Evolutionary conservation across 2,329 filamentous ascomycete genomes (phyloP).

Genomic region (Sordariomycetes sp.): DNA sequence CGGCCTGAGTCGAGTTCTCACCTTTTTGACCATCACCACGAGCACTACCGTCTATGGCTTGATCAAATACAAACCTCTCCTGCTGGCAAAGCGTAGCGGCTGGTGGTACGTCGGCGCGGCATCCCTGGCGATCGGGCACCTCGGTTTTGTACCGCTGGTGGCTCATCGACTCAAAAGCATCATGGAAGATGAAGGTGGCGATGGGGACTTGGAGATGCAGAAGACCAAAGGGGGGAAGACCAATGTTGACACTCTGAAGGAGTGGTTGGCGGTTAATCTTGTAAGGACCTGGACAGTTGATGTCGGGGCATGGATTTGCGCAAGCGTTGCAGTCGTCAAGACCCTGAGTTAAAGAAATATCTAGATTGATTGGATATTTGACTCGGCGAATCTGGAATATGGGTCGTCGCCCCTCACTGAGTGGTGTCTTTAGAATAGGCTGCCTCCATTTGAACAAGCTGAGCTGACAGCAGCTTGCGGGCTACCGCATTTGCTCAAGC

Average conservation of each 20-base stretch:
- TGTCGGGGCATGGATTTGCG: constrained; percentile 22
- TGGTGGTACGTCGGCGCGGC: constrained; percentile 22
- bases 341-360: too few relatives aligned
- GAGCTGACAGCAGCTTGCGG: too few relatives aligned
- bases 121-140: constrained; percentile 18
- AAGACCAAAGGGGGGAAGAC: constrained; percentile 7
- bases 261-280: constrained; percentile 21
- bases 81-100: constrained; percentile 13
- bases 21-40: constrained; percentile 23
- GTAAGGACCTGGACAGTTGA: constrained; percentile 22
- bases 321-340: constrained; percentile 17
- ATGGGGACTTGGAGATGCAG: constrained; percentile 8
- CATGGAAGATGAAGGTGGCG: constrained; percentile 10
- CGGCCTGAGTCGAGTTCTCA: constrained; percentile 22
- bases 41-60: constrained; percentile 16
- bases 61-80: constrained; percentile 10
- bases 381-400: too few relatives aligned
- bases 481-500: too few relatives aligned
- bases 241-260: constrained; percentile 17
- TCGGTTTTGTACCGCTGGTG: constrained; percentile 22
- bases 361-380: too few relatives aligned
- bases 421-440: too few relatives aligned
- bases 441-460: too few relatives aligned
- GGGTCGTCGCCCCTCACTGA: too few relatives aligned
- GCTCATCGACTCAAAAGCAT: constrained; percentile 19